These are phyloP conservation scores for Dacryopinax spathularia DNA, from an alignment of 768 basidiomycete genomes.

Conservation along the genomic window DNA sequence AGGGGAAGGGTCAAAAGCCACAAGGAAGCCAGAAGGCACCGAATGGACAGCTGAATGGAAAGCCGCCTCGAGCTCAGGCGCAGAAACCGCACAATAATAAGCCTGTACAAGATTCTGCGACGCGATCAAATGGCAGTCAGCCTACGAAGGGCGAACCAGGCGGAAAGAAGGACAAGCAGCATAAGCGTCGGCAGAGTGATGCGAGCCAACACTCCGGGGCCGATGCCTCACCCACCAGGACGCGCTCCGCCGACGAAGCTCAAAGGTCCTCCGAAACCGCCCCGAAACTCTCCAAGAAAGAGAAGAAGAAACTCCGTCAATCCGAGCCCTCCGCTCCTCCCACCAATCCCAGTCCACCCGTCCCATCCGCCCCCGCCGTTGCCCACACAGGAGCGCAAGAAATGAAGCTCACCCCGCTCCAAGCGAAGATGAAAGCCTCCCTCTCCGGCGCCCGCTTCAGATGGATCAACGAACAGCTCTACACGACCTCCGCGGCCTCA, in stretches of 20 bases:
- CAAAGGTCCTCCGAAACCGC: not conserved
- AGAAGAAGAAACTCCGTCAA: not conserved
- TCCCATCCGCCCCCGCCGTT: not conserved
- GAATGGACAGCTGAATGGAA: not conserved
- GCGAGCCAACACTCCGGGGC: not conserved
- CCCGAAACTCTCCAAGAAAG: not conserved
- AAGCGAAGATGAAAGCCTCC: conserved; percentile 62
- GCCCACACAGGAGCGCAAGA: not conserved
- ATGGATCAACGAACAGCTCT: conserved; percentile 83
- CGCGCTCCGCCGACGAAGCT: not conserved
- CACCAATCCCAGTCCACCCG: not conserved
- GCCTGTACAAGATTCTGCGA: not conserved
- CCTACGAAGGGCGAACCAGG: not conserved
- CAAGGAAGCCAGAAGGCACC: not conserved
- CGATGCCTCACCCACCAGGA: not conserved
- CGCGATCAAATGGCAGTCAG: not conserved
- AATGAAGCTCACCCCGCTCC: conserved; percentile 47
- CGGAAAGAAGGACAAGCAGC: not conserved
- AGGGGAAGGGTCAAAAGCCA: not conserved
- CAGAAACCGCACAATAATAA: not conserved
- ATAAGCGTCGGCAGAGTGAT: not conserved
- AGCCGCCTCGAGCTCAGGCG: not conserved
- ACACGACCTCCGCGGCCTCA: conserved; percentile 65
- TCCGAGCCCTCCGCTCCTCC: not conserved
- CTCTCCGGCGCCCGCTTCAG: conserved; percentile 81